A percentile compares a stretch with the other conserved stretches of the same genome.
phyloP scores from a whole-genome alignment of 2,329 filamentous ascomycete species.

The Ascosphaera apis region DNA sequence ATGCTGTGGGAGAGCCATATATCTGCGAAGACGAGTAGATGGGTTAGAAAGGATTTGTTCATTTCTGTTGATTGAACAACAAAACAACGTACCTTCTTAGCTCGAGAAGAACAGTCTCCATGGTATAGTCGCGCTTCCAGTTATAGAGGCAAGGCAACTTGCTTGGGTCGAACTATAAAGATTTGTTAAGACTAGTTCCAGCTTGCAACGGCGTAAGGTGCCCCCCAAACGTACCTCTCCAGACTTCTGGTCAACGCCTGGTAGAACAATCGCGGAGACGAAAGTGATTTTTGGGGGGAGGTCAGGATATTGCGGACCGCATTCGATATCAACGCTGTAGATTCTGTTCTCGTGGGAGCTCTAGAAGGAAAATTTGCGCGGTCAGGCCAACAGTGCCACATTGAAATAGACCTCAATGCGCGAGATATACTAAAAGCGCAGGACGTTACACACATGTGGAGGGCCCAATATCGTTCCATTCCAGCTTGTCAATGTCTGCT shows the following conservation, averaged over 20 bases:
- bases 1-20: conserved; percentile 75
- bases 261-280: conserved; percentile 86
- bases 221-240: conserved; percentile 36
- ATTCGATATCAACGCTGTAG: conserved; percentile 94
- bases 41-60: conserved; percentile 6
- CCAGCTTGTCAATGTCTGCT: conserved; percentile 95
- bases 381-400: conserved; percentile 4
- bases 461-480: conserved; percentile 93
- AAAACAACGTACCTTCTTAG: conserved; percentile 40
- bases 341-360: conserved; percentile 97
- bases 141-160: conserved; percentile 66
- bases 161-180: conserved; percentile 49
- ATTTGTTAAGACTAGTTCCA: conserved; percentile 1
- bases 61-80: conserved; percentile 1
- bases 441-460: conserved; percentile 47
- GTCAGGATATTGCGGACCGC: conserved; percentile 73
- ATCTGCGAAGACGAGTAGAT: conserved; percentile 30
- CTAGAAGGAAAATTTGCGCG: conserved; percentile 21
- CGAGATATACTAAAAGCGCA: not conserved
- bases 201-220: not conserved
- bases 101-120: conserved; percentile 83
- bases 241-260: conserved; percentile 61
- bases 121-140: conserved; percentile 85
- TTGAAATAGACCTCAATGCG: too few species aligned
- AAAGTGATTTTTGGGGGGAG: conserved; percentile 76